Base-by-base conservation (phyloP, 495 filamentous ascomycete genomes). In the Apiosordaria backusii region DNA sequence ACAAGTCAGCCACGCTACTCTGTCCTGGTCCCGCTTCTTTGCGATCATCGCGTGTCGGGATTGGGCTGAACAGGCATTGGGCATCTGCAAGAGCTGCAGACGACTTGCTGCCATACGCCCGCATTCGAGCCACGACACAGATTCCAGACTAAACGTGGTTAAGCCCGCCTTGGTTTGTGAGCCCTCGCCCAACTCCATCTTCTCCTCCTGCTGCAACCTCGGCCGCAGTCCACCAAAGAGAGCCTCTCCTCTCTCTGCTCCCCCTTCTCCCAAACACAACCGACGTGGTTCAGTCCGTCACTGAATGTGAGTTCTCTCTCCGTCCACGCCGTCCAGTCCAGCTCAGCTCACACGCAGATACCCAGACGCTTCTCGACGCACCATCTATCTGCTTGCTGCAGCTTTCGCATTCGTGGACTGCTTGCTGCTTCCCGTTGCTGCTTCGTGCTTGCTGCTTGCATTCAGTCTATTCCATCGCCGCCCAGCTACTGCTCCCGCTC, bases 91-190 rank as follows among this genome's bases (percentile, higher is more conserved):
- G 59, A 61, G 73, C 81, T 81, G 80, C 80, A 81, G 74, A 75
- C 77, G 75, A 76, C 72, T 45, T 77, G 75, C 77, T 76, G 78
- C 77, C 77, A 79, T 68, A 77, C 79, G 77, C 76, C 78, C 74
- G 82, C 79, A 86, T 82, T 85, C 81, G 84, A 86, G 84, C 84
- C 84, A 86, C 84, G 84, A 86, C 84, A 86, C 70, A 69, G 68
- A 68, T 59, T 71, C 74, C 71, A 71, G 66, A 68, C 73, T 75
- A 59, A 74, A 77, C 73, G 70, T 70, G 75, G 75, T 75, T 74
- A 77, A 72, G 73, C 72, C 72, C 64, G 71, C 53, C 69, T 71
- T 70, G 69, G 68, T 65, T 70, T 67, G 61, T 27, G 59, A 64
- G 67, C 63, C 71, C 53, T 65, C 69, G 24, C 57, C 63, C 71